phyloP scores from a whole-genome alignment of 2,329 filamentous ascomycete species.

The Bipolaris oryzae region DNA sequence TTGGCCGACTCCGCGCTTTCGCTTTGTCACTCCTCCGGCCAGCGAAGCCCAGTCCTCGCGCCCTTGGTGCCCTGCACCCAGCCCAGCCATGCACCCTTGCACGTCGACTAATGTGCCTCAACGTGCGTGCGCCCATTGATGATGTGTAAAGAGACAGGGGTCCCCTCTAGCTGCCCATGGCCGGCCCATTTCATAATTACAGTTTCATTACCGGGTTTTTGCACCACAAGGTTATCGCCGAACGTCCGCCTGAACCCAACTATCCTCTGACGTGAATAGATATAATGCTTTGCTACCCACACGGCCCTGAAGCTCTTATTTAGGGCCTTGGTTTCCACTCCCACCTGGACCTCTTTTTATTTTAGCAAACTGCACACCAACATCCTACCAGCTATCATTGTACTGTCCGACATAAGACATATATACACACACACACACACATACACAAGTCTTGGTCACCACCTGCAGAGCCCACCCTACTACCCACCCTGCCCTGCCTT shows the following conservation, averaged over 20 bases:
- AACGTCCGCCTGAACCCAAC: constrained; percentile 44
- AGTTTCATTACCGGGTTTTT: constrained; percentile 35
- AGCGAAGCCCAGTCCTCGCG: constrained; percentile 42
- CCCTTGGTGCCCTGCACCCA: constrained; percentile 45
- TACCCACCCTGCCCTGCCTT: constrained; percentile 3
- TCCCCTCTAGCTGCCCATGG: constrained; percentile 29
- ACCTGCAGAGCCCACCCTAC: neutral
- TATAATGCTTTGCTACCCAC: constrained; percentile 48
- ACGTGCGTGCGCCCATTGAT: constrained; percentile 41
- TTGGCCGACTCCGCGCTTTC: constrained; percentile 39
- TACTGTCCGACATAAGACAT: too few species aligned
- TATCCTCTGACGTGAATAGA: constrained; percentile 48
- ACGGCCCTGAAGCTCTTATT: constrained; percentile 34
- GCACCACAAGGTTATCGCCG: constrained; percentile 39
- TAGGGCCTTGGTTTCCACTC: constrained; percentile 35
- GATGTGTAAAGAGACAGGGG: constrained; percentile 39
- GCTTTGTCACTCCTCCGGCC: constrained; percentile 41
- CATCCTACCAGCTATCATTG: constrained; percentile 5
- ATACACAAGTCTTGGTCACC: neutral
- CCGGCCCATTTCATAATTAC: constrained; percentile 39
- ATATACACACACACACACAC: neutral
- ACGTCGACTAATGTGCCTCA: constrained; percentile 42
- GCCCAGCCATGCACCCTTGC: constrained; percentile 39
- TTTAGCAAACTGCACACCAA: constrained; percentile 1
- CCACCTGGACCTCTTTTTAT: constrained; percentile 4